Base-by-base conservation (phyloP, 371 early-diverging fungal species). In the Mortierella sp. region DNA sequence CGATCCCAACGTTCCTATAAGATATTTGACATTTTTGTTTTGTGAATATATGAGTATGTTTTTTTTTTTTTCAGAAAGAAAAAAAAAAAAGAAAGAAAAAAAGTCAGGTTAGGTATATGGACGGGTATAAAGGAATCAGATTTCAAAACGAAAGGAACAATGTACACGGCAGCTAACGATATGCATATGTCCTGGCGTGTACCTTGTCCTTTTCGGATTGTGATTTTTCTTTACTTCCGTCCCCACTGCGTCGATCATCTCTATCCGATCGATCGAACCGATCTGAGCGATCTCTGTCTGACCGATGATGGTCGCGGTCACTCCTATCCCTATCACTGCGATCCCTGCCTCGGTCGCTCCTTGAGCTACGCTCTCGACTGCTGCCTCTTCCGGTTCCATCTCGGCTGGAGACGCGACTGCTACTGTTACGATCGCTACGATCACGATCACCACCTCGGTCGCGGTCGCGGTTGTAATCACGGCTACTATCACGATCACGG, bases 1-100 rank as follows among this genome's bases (percentile, higher is more conserved):
- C 81, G 81, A 61, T 80, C 81, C 81, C 81, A 80, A 16, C 81
- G 81, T 45, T 80, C 81, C 81, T 80, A 75, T 21, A 28, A 21
- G 32, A 45, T 19, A 40, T 16, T 36, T 36, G 43, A 41, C 6
- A 11, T 38, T 38, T 38, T 38, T 59, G 10, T 59, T 38, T 38
- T 11, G n/a, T n/a, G n/a, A n/a, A n/a, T n/a, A n/a, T n/a, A n/a
- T n/a, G 11, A 28, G 28, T 28, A 55, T n/a, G 4, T 19, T 59
- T 33, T 9, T 19, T 55, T 55, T 55, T 55, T 55, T 32, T 22
- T 28, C 24, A 38, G 41, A 58, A 59, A 11, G 21, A 41, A n/a
- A n/a, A n/a, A n/a, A n/a, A n/a, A n/a, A n/a, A n/a, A n/a, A n/a
- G n/a, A n/a, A n/a, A n/a, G n/a, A n/a, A 43, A 66, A 21, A 62